Base-by-base conservation (phyloP, 345 rosid genomes). In the Boechera retrofracta region DNA sequence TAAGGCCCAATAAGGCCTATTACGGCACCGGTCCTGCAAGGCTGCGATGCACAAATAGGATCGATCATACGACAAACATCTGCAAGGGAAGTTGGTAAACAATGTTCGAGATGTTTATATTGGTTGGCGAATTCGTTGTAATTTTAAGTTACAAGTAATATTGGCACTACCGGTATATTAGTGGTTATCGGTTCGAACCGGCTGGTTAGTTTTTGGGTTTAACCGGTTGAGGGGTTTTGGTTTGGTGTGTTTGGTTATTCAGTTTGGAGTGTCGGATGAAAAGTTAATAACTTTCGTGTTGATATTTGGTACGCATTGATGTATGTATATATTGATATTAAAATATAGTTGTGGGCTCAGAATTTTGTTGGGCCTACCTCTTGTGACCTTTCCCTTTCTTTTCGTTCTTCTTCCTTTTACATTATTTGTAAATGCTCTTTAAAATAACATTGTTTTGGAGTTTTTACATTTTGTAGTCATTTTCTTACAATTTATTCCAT, bases 271-370 rank as follows among this genome's bases (percentile, higher is more conserved):
- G 69, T 48, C 10, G 0, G 59, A 47, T 26, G 24, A 11, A 48
- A 65, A 51, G 36, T 42, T 8, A 32, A 72, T 49, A 10, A 45
- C n/a, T 64, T 55, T 32, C 38, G 69, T 52, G 61, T 52, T 52
- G 60, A 67, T 74, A 49, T 64, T 64, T 57, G 38, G 49, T 44
- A 13, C 52, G 62, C 32, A 69, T 39, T 60, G 63, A 60, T 52
- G 64, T 52, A 41, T 76, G 61, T 53, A 52, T 69, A 56, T 31
- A 16, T 16, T 69, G 64, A 29, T 63, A 42, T 62, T 41, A 33
- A 58, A 26, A 36, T 59, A 67, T 49, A 48, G 75, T 44, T 69
- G 75, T 75, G 75, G 80, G 70, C 75, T 69, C 70, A 69, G 47
- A 11, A 13, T 77, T 69, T 69, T 62, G 24, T 77, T 69, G 75